Evolutionary conservation across 2,329 filamentous ascomycete genomes (phyloP), one percentile per base, ranked within the genome.

Genomic region (Cadophora sp.): DNA sequence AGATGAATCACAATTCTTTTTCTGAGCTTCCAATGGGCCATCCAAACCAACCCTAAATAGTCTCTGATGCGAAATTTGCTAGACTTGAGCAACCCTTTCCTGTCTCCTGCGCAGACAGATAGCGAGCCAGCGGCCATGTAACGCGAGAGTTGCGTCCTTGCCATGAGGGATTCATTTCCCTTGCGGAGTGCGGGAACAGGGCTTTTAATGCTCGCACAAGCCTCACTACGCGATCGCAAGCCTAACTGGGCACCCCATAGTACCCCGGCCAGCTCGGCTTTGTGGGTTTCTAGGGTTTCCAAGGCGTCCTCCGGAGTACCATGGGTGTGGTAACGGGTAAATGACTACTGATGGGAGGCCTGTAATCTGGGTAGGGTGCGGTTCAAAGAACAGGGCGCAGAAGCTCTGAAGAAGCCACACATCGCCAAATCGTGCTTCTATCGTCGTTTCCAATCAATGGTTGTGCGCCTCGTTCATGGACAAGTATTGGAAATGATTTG

Each of bases 291-390:
- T 19, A 31, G 22, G 55, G n/a, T 59, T 11, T 37, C n/a, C 26
- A 37, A 31, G 29, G 34, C 56, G 43, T 43, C n/a, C 22, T 59
- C 56, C 56, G 56, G 56, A 34, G 56, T 59, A 59, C 69, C 69
- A 71, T 71, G 67, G 55, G 63, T 65, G 50, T 60, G 71, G 69
- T 65, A 53, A 68, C 61, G 71, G 66, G 53, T 70, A 69, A 59
- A 59, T 62, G 40, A 29, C 40, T 29, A 29, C 58, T 46, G 24
- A 29, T 43, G 58, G 37, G 58, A 46, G 16, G 53, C 53, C 53
- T 34, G 31, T n/a, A 61, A 61, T 58, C 53, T 58, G 55, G 29
- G 12, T 12, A 24, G 9, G 29, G n/a, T 40, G 22, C 7, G 43
- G 43, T 48, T n/a, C 43, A 22, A 40, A 59, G 22, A 59, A 59